Evolutionary conservation across 2,329 filamentous ascomycete species (phyloP), one percentile per base, ranked within the genome.

Genomic region (Graphilbum ipis-grandicollis): DNA sequence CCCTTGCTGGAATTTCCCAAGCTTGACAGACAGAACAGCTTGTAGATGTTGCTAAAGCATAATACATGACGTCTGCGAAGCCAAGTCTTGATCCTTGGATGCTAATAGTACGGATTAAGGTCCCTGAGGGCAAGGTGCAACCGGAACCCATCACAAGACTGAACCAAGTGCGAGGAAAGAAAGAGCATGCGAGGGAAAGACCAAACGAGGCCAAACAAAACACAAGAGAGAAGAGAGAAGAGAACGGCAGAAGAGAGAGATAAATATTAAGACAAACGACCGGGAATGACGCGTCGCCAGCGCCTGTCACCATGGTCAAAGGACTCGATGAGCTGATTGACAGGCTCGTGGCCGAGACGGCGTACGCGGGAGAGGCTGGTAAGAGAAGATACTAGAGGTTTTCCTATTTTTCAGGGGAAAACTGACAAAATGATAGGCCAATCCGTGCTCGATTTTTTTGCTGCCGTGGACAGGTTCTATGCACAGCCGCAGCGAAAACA

Each of bases 311-410:
- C 19, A 57, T 57, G 54, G 52, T 51, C 33, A 53, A 48, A 43
- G 59, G 58, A 44, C 54, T 62, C 41, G 60, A 63, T 47, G 57
- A 58, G 47, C 48, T 63, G 46, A 53, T 63, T 36, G 59, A 63
- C 45, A 56, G 53, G 41, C 56, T 63, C 41, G 50, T 63, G 39
- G 53, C 50, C 2, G 57, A 63, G 50, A 59, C 60, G 31, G 58
- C 58, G 15, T 62, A 60, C 46, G 56, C 55, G 26, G 59, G 60
- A 25, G 51, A 56, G 37, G 51, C 51, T 43, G 59, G 60, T 63
- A 41, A 48, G 59, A n/a, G n/a, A n/a, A n/a, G n/a, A n/a, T n/a
- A n/a, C n/a, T n/a, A n/a, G n/a, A n/a, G n/a, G n/a, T n/a, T n/a
- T n/a, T n/a, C n/a, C n/a, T n/a, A n/a, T n/a, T n/a, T 17, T n/a